A percentile compares a stretch with the other conserved stretches of the same genome.
These are phyloP conservation scores for Tilletia walkeri DNA, from an alignment of 1,284 basidiomycete genomes.

Conservation along the genomic window DNA sequence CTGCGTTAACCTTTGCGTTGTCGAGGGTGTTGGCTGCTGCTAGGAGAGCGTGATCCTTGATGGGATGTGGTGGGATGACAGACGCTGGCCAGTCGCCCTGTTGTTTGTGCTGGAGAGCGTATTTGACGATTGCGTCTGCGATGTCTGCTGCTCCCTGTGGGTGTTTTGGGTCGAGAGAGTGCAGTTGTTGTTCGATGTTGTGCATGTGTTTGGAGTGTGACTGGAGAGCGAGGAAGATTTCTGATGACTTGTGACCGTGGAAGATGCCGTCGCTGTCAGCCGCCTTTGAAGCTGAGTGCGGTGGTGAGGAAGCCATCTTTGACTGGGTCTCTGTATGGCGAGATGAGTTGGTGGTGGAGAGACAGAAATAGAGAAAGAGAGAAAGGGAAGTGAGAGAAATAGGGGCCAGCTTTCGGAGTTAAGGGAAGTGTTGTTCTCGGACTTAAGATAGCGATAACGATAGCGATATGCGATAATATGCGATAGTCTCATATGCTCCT, in stretches of 20 bases:
- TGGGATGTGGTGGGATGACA: background rate
- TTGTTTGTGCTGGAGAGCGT: conserved; percentile 30
- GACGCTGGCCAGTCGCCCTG: conserved; percentile 25
- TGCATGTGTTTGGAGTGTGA: conserved; percentile 31
- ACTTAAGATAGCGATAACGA: background rate
- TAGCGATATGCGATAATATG: no score
- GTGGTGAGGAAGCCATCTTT: no score
- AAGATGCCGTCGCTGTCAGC: conserved; percentile 1
- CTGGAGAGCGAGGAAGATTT: conserved; percentile 31
- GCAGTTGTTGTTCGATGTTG: conserved; percentile 24
- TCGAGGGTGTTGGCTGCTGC: background rate
- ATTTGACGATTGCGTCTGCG: conserved; percentile 35
- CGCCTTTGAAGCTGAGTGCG: no score
- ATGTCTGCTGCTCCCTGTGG: conserved; percentile 32
- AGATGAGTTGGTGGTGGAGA: no score
- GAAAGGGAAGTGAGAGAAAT: no score
- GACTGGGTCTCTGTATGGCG: no score
- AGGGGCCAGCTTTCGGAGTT: no score
- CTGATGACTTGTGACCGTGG: conserved; percentile 31
- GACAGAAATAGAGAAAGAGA: no score
- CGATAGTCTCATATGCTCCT: no score
- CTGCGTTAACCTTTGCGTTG: conserved; percentile 1
- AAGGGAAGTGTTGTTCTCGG: no score
- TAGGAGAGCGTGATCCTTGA: conserved; percentile 7
- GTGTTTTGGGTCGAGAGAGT: conserved; percentile 20